phyloP scores from a whole-genome alignment of 139 green algal genomes.

The Bryopsis sp. region DNA sequence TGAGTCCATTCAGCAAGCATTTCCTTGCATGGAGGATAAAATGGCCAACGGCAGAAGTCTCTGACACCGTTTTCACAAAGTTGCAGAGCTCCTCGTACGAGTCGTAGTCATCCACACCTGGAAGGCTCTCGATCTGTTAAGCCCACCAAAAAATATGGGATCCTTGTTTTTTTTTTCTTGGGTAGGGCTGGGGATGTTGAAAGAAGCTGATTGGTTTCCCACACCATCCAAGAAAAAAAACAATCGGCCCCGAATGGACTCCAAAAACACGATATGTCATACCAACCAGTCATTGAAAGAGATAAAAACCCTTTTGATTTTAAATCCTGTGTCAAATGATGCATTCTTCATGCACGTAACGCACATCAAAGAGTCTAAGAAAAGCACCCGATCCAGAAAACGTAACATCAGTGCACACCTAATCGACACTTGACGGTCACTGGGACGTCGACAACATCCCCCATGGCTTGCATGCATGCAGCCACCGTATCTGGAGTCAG shows the following conservation, averaged over 20 bases:
- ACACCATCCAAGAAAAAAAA: too few species aligned
- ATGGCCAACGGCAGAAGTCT: slow-evolving; percentile 49
- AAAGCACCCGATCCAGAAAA: too few species aligned
- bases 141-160: too few species aligned
- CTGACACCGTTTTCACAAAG: slow-evolving; percentile 44
- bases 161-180: too few species aligned
- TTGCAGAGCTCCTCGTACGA: slow-evolving; percentile 25
- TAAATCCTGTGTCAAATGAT: too few species aligned
- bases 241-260: too few species aligned
- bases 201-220: neutral
- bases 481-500: slow-evolving; percentile 63
- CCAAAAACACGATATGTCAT: too few species aligned
- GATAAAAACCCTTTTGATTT: too few species aligned
- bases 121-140: too few species aligned
- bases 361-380: slow-evolving; percentile 5
- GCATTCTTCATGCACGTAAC: neutral
- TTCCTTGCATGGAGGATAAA: slow-evolving; percentile 94
- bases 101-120: slow-evolving; percentile 60
- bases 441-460: slow-evolving; percentile 26
- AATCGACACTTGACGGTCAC: slow-evolving; percentile 85
- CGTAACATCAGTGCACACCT: slow-evolving; percentile 42
- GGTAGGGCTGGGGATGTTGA: too few species aligned
- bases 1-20: slow-evolving; percentile 83
- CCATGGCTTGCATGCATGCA: slow-evolving; percentile 55
- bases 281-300: too few species aligned